phyloP scores from a whole-genome alignment of 257 asterid genomes.

The Solanum chmielewskii region DNA sequence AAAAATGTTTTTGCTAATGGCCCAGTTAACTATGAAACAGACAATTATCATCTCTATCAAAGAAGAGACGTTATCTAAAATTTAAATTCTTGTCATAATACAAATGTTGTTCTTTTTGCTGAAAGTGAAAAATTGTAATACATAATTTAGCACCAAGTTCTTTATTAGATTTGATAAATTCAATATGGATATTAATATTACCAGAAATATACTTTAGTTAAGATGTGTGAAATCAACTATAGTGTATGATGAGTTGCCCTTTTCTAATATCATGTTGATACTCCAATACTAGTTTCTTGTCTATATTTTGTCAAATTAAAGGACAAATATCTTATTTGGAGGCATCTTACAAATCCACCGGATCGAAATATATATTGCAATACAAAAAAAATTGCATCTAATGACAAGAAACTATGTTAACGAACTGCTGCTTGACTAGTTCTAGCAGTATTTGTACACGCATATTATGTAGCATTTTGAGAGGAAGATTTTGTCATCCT shows the following conservation, averaged over 20 bases:
- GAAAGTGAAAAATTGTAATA: neutral
- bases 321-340: neutral
- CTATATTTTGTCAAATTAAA: neutral
- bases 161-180: neutral
- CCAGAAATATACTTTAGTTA: neutral
- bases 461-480: neutral
- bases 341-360: neutral
- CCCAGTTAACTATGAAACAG: neutral
- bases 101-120: neutral
- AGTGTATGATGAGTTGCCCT: neutral
- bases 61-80: neutral
- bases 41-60: neutral
- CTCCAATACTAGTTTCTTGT: neutral
- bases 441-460: neutral
- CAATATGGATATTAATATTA: neutral
- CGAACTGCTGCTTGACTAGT: neutral
- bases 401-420: neutral
- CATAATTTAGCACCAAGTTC: neutral
- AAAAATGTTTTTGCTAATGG: neutral
- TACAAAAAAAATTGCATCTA: neutral
- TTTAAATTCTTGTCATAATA: neutral
- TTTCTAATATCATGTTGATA: neutral
- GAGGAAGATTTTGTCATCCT: neutral
- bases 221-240: neutral
- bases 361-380: neutral